Percentiles rank a stretch among this genome's conserved stretches.
Evolutionary conservation across 2,329 filamentous ascomycete species (phyloP).

Genomic region (Sporothrix sp.): DNA sequence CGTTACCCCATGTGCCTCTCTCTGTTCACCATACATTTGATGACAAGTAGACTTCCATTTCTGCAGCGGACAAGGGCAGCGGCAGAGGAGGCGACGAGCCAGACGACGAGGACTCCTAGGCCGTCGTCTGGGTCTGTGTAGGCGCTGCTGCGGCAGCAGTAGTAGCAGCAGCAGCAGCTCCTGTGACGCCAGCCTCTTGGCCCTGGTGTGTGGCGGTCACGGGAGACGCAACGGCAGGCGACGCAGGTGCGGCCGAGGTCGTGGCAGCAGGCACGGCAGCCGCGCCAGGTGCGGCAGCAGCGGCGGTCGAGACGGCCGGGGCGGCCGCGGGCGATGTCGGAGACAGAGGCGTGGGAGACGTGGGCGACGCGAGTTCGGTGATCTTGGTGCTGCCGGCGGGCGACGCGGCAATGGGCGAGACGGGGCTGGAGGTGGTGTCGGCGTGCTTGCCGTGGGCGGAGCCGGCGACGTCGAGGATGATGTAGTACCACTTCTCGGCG

Average conservation of each 20-base stretch:
- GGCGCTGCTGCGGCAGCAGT: slow-evolving; percentile 16
- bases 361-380: background rate
- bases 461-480: slow-evolving; percentile 55
- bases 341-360: background rate
- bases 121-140: background rate
- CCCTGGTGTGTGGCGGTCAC: background rate
- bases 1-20: no score
- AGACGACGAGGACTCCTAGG: background rate
- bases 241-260: background rate
- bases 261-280: background rate
- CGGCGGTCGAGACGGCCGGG: background rate
- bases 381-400: slow-evolving; percentile 17
- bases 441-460: slow-evolving; percentile 31
- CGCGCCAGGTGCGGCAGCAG: background rate
- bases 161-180: slow-evolving; percentile 17
- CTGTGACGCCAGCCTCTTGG: slow-evolving; percentile 39
- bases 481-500: slow-evolving; percentile 74
- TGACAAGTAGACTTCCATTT: slow-evolving; percentile 7
- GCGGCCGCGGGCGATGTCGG: background rate
- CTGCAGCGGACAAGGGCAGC: background rate
- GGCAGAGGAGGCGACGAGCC: background rate
- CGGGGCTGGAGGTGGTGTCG: slow-evolving; percentile 23
- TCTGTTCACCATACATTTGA: slow-evolving; percentile 2
- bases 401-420: slow-evolving; percentile 24
- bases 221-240: background rate